Percentiles rank a stretch among this genome's conserved stretches.
Conservation (phyloP, 495 filamentous ascomycete genomes). For the Xylaria acuta region DNA sequence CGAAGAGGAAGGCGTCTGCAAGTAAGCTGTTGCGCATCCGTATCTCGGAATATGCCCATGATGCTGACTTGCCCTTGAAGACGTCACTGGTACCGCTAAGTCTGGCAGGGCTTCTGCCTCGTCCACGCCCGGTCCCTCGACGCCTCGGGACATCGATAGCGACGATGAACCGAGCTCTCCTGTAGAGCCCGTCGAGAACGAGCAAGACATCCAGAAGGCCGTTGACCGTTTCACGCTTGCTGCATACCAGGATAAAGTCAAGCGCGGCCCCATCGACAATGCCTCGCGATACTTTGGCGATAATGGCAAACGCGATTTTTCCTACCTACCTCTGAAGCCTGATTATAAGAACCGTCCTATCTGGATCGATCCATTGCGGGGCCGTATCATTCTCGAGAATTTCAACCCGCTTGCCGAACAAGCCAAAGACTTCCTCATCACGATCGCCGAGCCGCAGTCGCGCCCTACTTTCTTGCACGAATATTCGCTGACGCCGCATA, state of each 20-base stretch:
- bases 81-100: constrained; percentile 58
- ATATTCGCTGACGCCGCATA: constrained; percentile 89
- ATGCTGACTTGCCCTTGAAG: constrained; percentile 44
- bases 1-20: constrained; percentile 78
- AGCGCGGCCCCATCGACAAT: constrained; percentile 45
- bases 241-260: constrained; percentile 46
- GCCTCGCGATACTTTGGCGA: constrained; percentile 53
- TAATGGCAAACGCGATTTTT: constrained; percentile 69
- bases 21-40: constrained; percentile 44
- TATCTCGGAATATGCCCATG: constrained; percentile 42
- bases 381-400: constrained; percentile 91
- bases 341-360: constrained; percentile 89
- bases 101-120: constrained; percentile 66
- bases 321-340: constrained; percentile 78
- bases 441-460: constrained; percentile 91
- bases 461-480: constrained; percentile 89
- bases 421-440: constrained; percentile 93
- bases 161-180: constrained; percentile 47
- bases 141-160: constrained; percentile 69
- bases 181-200: constrained; percentile 60
- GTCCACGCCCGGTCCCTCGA: constrained; percentile 71
- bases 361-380: constrained; percentile 87
- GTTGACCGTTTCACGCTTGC: constrained; percentile 71
- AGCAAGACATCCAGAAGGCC: constrained; percentile 62
- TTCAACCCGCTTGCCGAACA: constrained; percentile 85